These are phyloP conservation scores for Penicillium paradoxum DNA, from an alignment of 495 filamentous ascomycete species.

Conservation along the genomic window DNA sequence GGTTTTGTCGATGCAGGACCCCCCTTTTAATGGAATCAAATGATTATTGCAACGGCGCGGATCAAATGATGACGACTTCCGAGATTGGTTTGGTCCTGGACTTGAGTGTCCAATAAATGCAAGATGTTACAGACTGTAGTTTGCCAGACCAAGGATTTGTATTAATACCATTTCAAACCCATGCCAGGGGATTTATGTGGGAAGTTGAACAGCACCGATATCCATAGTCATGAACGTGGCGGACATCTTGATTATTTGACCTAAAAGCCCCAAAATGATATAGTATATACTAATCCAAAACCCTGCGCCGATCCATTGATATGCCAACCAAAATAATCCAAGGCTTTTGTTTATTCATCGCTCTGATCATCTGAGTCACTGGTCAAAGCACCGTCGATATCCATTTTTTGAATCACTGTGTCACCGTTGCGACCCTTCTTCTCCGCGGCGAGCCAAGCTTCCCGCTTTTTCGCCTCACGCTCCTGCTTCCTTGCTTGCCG, in stretches of 20 bases:
- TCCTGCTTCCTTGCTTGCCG: conserved; percentile 41
- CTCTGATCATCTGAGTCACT: conserved; percentile 39
- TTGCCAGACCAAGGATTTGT: too few species aligned
- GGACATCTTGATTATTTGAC: conserved; percentile 2
- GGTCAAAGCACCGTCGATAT: conserved; percentile 28
- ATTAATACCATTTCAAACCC: too few species aligned
- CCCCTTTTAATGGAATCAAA: too few species aligned
- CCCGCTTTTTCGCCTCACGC: conserved; percentile 32
- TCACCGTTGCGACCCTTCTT: conserved; percentile 45
- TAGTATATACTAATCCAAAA: conserved; percentile 3
- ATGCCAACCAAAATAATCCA: neutral
- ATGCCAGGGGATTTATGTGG: neutral
- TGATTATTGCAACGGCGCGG: too few species aligned
- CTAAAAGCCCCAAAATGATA: neutral
- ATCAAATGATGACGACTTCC: too few species aligned
- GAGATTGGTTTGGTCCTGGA: too few species aligned
- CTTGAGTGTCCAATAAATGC: too few species aligned
- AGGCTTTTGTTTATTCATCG: conserved; percentile 23
- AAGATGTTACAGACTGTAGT: too few species aligned
- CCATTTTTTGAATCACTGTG: conserved; percentile 33
- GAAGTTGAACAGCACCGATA: neutral
- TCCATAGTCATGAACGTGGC: conserved; percentile 1
- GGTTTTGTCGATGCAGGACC: neutral
- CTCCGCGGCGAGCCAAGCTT: conserved; percentile 45
- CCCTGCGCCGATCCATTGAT: conserved; percentile 3